Base-by-base conservation (phyloP, 2,329 filamentous ascomycete species). In the Nigrospora osmanthi region DNA sequence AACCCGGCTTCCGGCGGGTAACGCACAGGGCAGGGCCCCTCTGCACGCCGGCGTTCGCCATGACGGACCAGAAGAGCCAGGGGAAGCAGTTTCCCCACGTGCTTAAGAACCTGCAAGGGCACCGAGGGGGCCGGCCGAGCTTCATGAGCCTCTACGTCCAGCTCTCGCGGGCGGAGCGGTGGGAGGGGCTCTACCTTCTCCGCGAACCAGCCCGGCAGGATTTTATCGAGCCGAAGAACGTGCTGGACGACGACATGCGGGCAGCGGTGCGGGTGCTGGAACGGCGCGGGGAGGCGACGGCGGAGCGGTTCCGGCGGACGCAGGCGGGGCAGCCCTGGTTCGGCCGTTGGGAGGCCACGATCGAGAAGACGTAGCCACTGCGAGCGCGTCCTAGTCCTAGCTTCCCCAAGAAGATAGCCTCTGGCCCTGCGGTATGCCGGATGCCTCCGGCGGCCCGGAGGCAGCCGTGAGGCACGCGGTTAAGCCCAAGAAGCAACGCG, bases 71-170 rank as follows among this genome's bases (percentile, higher is more conserved):
- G 34, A 38, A 44, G 42, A 44, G 42, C 42, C 34, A 38, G n/a
- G 34, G 35, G 12, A 44, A 39, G 35, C 23, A 44, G 42, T 44
- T 23, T n/a, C 31, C 39, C 4, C 14, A 44, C 5, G 42, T 38
- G 33, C 34, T 44, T 5, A 13, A 45, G 14, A 49, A 49, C 47
- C 46, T 51, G 19, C 28, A 49, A 51, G 40, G 43, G 44, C 43
- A 34, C 41, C 19, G 23, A 44, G 40, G 2, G 36, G 13, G 15
- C 14, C 28, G 43, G 28, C 49, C 40, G 11, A 51, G 45, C 43
- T 48, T 48, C 35, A 49, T 45, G 43, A 51, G 47, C 45, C 43
- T 49, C 14, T 51, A 51, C 43, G 47, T 51, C 15, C 44, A 51
- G 39, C 44, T 50, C 15, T 50, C 46, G 32, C 44, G 48, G 42